Base-by-base conservation (phyloP, 805 yeast genomes). In the Clavispora asparagi region DNA sequence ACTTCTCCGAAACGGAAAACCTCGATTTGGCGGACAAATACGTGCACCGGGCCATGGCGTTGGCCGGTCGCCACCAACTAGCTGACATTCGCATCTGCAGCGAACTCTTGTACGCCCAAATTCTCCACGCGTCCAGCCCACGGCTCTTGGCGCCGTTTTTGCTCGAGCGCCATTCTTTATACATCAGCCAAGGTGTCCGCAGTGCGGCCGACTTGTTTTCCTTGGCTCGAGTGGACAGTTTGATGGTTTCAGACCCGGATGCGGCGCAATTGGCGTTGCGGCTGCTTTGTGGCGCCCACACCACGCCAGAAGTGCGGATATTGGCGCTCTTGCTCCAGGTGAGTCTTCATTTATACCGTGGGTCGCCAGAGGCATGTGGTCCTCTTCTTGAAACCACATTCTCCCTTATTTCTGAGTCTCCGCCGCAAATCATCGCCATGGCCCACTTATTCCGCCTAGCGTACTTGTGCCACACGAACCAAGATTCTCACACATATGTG, bases 1-100 rank as follows among this genome's bases (percentile, higher is more conserved):
- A 70, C 43, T 64, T 67, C 40, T 49, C 49, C 25, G 82, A 78
- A 45, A 77, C 81, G 0, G 59, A 59, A 3, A 68, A 70, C 49
- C 50, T 61, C 14, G 67, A 67, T 27, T 51, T 61, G 33, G 82
- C 82, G 0, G 72, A 72, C 13, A 67, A 65, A 10, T 68, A 59
- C 60, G 65, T 53, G 28, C 67, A 48, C 58, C 54, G 53, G 43
- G 65, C 73, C 1, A 55, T 67, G 1, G 40, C 60, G 0, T 46
- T 70, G 3, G 56, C 71, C 6, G 49, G 53, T 5, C 55, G 71
- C 43, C 63, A 63, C 48, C 52, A 63, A 14, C 30, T 52, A 1
- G 26, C 50, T 4, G 39, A 49, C 7, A 35, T 60, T 23, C 58
- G 58, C 37, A 59, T 73, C 29, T 54, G 60, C 39, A 49, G 68